Conservation (phyloP, 208 protist species). For the Endotrypanum monterogeii region DNA sequence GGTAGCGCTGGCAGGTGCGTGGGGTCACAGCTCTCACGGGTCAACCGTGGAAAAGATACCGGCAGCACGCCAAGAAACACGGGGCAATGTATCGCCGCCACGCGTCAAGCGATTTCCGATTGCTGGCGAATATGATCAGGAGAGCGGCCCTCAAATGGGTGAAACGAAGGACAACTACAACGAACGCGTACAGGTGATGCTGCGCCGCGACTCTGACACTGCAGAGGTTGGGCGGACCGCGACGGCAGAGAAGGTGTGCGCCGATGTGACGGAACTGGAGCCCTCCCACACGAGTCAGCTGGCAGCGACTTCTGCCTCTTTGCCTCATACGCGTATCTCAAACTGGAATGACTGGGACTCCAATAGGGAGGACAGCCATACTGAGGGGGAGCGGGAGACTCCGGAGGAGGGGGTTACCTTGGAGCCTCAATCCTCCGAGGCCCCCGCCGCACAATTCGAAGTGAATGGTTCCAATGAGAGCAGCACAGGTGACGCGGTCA, state of each 20-base stretch:
- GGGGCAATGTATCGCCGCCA: neutral
- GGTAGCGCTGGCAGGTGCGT: neutral
- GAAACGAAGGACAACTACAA: constrained; percentile 1
- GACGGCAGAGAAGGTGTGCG: neutral
- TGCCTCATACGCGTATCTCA: constrained; percentile 1
- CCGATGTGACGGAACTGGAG: neutral
- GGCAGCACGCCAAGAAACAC: neutral
- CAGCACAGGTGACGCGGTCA: constrained; percentile 17
- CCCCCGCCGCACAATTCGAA: neutral
- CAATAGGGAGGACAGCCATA: constrained; percentile 20
- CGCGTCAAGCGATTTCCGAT: neutral
- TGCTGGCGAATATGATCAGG: neutral
- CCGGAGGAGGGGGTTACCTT: neutral
- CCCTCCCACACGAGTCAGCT: neutral
- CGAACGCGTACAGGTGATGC: constrained; percentile 6
- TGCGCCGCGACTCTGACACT: neutral
- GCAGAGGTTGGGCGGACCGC: neutral
- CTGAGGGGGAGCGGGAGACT: constrained; percentile 5
- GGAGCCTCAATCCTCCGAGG: neutral
- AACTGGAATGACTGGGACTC: constrained; percentile 40
- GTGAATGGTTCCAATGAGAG: constrained; percentile 6
- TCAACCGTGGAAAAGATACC: constrained; percentile 7
- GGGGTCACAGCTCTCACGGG: neutral
- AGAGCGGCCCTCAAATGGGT: neutral
- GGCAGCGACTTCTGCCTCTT: neutral